Evolutionary conservation across 2,329 filamentous ascomycete genomes (phyloP), one percentile per base, ranked within the genome.

Genomic region (Colletotrichum sansevieriae): DNA sequence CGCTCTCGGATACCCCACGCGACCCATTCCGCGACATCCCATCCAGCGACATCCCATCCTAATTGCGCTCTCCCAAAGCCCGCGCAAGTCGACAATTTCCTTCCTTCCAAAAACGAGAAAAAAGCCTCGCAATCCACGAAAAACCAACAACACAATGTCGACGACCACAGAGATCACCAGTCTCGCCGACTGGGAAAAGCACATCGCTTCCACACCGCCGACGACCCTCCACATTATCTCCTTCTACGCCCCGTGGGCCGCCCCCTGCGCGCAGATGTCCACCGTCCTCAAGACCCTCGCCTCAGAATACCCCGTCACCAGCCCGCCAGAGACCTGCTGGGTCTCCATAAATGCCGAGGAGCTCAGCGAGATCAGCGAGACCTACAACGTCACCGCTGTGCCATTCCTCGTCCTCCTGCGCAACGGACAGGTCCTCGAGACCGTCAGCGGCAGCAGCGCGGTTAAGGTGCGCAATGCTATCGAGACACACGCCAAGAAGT

Each of bases 241-340:
- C 79, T 99, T 99, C 85, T 92, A 98, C 80, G 94, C 96, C 20
- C 92, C 95, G 73, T 99, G 96, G 96, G 96, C 96, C 35, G 94
- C 94, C 68, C 96, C 96, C 52, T 98, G 96, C 85, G 90, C 92
- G 71, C 94, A 98, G 82, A 98, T 98, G 95, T 89, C 88, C 73
- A 92, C 90, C 58, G 92, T 98, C 74, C 89, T 99, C 72, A 86
- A 88, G 76, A 92, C 94, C 22, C 92, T 99, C 72, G 95, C 95
- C 72, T 89, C 90, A 76, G 94, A 95, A 78, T 97, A 97, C 82
- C 89, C 93, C 70, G 85, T 88, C 75, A 85, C 88, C 72, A 83
- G 86, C 72, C 90, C 92, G 47, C 85, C 86, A 15, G 83, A 86
- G 64, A 92, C 95, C 73, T 89, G 90, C 73, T 99, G 97, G 90